Evolutionary conservation across 2,329 filamentous ascomycete genomes (phyloP).

Genomic region (Diaporthe sp.): DNA sequence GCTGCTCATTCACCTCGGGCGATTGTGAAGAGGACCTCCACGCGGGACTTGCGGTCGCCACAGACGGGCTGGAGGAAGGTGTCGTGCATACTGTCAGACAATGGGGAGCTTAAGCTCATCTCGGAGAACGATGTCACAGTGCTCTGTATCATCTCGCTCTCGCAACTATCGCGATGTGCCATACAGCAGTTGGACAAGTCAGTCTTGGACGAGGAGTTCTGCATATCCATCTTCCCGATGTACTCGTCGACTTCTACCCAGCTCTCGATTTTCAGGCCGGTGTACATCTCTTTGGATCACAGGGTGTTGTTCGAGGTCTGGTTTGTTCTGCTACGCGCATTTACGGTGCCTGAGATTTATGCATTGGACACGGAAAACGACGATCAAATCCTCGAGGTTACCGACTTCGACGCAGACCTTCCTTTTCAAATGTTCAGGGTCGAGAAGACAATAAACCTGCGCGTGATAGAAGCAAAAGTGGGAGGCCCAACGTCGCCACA

Average conservation of each 20-base stretch:
- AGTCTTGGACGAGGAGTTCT: constrained; percentile 92
- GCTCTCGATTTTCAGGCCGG: constrained; percentile 84
- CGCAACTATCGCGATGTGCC: constrained; percentile 89
- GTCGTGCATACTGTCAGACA: constrained; percentile 94
- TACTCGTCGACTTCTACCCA: constrained; percentile 83
- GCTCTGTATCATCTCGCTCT: constrained; percentile 87
- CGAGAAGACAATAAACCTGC: constrained; percentile 71
- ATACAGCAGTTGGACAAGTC: constrained; percentile 92
- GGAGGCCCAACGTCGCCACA: constrained; percentile 53
- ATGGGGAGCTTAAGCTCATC: constrained; percentile 92
- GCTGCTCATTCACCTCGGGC: constrained; percentile 67
- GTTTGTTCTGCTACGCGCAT: constrained; percentile 92
- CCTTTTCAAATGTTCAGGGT: constrained; percentile 70
- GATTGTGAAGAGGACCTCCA: constrained; percentile 70
- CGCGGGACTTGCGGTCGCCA: constrained; percentile 67
- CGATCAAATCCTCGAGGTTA: constrained; percentile 59
- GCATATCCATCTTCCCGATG: constrained; percentile 94
- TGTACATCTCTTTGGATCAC: constrained; percentile 90
- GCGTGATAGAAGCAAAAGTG: constrained; percentile 75
- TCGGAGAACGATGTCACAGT: constrained; percentile 87
- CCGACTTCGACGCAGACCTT: constrained; percentile 56
- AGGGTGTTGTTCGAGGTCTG: constrained; percentile 96
- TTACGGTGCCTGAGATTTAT: constrained; percentile 93
- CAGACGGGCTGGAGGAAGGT: constrained; percentile 85
- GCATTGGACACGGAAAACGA: constrained; percentile 66